Evolutionary conservation across 1,139 yeast genomes (phyloP).

Genomic region (Trichomonascaceae sp.): DNA sequence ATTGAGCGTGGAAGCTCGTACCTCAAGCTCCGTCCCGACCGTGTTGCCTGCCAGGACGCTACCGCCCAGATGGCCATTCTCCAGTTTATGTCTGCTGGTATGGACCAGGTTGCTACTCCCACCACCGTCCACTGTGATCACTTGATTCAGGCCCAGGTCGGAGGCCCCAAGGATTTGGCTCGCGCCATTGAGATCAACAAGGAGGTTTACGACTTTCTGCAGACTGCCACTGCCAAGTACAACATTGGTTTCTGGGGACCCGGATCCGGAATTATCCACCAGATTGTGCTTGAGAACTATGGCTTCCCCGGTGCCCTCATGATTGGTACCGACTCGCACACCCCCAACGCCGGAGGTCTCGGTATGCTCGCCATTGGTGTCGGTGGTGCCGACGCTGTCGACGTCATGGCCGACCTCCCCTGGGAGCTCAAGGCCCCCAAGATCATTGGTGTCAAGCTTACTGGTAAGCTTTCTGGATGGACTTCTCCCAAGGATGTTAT

Average conservation of each 20-base stretch:
- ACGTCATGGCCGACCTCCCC: slow-evolving; percentile 87
- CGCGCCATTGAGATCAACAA: slow-evolving; percentile 89
- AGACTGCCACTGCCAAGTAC: slow-evolving; percentile 91
- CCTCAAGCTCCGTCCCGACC: slow-evolving; percentile 94
- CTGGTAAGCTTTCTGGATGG: slow-evolving; percentile 96
- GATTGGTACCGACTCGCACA: slow-evolving; percentile 97
- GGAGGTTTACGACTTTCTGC: slow-evolving; percentile 93
- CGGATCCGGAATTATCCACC: slow-evolving; percentile 98
- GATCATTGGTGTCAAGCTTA: slow-evolving; percentile 90
- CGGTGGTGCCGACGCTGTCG: slow-evolving; percentile 99
- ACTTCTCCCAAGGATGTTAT: slow-evolving; percentile 97
- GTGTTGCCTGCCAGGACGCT: slow-evolving; percentile 99
- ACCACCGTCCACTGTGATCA: slow-evolving; percentile 98
- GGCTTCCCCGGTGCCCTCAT: slow-evolving; percentile 86
- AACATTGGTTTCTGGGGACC: slow-evolving; percentile 99
- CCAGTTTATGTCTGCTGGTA: slow-evolving; percentile 96
- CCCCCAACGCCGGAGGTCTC: slow-evolving; percentile 99
- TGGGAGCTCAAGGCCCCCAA: slow-evolving; percentile 99
- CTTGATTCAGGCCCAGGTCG: slow-evolving; percentile 94
- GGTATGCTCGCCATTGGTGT: slow-evolving; percentile 99
- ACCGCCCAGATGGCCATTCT: slow-evolving; percentile 99
- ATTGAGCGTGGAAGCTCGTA: slow-evolving; percentile 94
- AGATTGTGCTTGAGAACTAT: slow-evolving; percentile 92
- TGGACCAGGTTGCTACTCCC: slow-evolving; percentile 92
- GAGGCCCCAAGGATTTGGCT: slow-evolving; percentile 84